Conservation (phyloP, 768 basidiomycete species). For the Neoboletus subvelutipes region DNA sequence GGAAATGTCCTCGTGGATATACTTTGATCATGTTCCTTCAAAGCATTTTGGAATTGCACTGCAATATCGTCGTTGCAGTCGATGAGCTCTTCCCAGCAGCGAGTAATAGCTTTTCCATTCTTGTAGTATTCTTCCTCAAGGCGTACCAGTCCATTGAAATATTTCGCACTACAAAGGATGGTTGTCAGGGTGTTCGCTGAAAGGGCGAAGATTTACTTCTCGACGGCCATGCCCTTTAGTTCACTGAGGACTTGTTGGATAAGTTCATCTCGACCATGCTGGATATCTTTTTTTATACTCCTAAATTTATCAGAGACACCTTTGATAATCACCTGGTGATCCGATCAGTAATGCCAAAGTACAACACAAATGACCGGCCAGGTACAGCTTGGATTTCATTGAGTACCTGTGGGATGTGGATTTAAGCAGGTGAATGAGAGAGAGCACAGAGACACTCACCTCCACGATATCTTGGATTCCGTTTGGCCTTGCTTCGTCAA, state of each 20-base stretch:
- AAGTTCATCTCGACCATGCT: conserved; percentile 44
- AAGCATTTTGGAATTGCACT: conserved; percentile 35
- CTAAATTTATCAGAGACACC: conserved; percentile 50
- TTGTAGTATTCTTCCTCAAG: conserved; percentile 54
- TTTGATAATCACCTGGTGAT: conserved; percentile 45
- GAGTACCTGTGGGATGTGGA: conserved; percentile 39
- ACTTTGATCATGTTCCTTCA: conserved; percentile 50
- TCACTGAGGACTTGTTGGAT: conserved; percentile 45
- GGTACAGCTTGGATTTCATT: conserved; percentile 48
- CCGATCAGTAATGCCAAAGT: conserved; percentile 14
- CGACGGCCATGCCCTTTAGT: conserved; percentile 41
- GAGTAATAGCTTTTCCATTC: conserved; percentile 40
- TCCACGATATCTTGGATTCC: conserved; percentile 41
- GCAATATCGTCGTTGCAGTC: conserved; percentile 39
- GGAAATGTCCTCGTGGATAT: conserved; percentile 53
- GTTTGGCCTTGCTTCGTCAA: no score
- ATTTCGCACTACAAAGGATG: conserved; percentile 38
- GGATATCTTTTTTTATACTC: conserved; percentile 46
- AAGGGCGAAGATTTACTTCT: conserved; percentile 21
- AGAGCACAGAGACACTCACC: conserved; percentile 30
- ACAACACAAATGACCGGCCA: not conserved
- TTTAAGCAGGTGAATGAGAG: not conserved
- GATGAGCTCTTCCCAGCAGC: conserved; percentile 42
- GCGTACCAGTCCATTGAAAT: conserved; percentile 54
- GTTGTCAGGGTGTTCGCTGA: conserved; percentile 4